Base-by-base conservation (phyloP, 1,284 basidiomycete species). In the Lentinula novae-zelandiae region DNA sequence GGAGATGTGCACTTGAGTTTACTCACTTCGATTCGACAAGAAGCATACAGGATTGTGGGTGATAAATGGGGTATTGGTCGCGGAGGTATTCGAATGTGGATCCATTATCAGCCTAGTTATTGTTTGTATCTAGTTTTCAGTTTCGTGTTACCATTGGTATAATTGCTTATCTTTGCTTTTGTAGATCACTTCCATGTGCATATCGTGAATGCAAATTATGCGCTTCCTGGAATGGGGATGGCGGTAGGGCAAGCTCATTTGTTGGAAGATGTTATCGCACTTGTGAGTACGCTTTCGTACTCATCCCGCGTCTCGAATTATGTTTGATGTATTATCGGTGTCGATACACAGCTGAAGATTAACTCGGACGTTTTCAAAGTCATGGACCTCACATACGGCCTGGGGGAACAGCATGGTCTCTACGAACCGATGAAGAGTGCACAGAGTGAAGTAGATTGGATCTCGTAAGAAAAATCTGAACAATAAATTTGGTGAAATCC, bases 51-150 rank as follows among this genome's bases (percentile, higher is more conserved):
- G 2, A 71, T 88, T 3, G 87, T 84, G 0, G 68, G 76, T 53
- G 82, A 84, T 50, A 82, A 78, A 65, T 96, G 87, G 82, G 83
- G 82, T 0, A 73, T 95, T 2, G 72, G 72, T 0, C 65, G 70
- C 2, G 85, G 85, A 1, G 79, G 85, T 22, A 69, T 98, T 62
- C 77, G 95, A 62, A 82, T 96, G 77, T 96, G 89, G 69, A 76
- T 98, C 31, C 96, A 99, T 71, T 98, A 99, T 71, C 96, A 98
- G 71, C 96, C 96, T 0, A 93, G 89, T 44, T 98, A 98, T 71
- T 98, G 96, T 96, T 65, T 69, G 92, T 79, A 13, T 38, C 39
- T 22, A 10, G 53, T 53, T 52, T 33, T 9, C 12, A 34, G 36
- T 55, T 2, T 54, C 31, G 46, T 27, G 1, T 50, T 33, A 3